Evolutionary conservation across 2,329 filamentous ascomycete species (phyloP), one percentile per base, ranked within the genome.

Genomic region (Colletotrichum siamense): DNA sequence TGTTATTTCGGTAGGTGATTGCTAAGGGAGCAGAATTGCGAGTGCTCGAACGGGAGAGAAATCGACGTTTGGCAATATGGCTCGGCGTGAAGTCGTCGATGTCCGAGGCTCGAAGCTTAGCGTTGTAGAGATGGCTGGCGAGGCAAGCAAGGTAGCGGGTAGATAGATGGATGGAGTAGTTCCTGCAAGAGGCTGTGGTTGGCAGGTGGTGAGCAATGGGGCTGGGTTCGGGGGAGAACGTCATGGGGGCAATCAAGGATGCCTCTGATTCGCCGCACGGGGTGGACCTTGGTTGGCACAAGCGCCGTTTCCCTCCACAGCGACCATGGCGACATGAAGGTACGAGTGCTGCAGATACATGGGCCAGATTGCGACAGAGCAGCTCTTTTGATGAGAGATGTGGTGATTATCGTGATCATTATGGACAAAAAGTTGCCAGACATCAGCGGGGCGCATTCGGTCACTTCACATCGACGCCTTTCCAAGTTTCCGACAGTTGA

Each of bases 141-240:
- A 66, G 55, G 75, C 55, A 57, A 55, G 75, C 55, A 57, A 57
- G 44, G 44, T 67, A 32, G 44, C 44, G 44, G 44, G 44, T 52
- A 52, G 44, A 52, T 52, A 49, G 57, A 39, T 59, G 71, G 71
- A 71, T 22, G 64, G 59, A 73, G 71, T 70, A 65, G 77, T 69
- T 76, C 63, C 44, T 52, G 44, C 69, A 49, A 77, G 39, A 32
- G 71, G 68, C 65, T 72, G 44, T 70, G 66, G 75, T 75, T 75
- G 72, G 69, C 49, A 69, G 67, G 62, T 71, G 69, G 73, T 76
- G 73, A 65, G 52, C 68, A 65, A 70, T 70, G 76, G 75, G 73
- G 74, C 76, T 73, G 68, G 75, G 75, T 68, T 75, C 39, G 69
- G 69, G 68, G 30, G 64, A 73, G 77, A 75, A 78, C 77, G 77